phyloP scores from a whole-genome alignment of 1,284 basidiomycete species.

The Cronartium ribicola region DNA sequence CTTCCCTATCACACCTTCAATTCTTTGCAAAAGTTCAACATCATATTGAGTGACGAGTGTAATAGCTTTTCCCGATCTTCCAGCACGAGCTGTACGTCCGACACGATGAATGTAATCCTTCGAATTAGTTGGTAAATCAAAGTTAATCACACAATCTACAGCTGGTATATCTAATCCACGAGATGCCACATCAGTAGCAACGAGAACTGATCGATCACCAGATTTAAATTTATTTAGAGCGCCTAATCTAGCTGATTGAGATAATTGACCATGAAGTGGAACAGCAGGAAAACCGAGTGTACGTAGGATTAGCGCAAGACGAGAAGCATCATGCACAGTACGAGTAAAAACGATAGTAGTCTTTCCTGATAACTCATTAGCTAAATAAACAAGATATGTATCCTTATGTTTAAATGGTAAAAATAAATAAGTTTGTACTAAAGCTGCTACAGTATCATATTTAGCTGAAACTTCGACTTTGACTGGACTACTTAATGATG shows the following conservation, averaged over 20 bases:
- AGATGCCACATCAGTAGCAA: conserved; percentile 97
- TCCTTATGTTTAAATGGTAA: conserved; percentile 92
- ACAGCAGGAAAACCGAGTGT: conserved; percentile 91
- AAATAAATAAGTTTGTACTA: conserved; percentile 93
- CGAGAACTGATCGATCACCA: conserved; percentile 82
- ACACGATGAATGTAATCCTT: conserved; percentile 99
- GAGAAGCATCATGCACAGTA: conserved; percentile 88
- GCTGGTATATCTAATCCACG: conserved; percentile 93
- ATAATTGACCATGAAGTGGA: conserved; percentile 91
- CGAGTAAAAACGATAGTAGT: conserved; percentile 95
- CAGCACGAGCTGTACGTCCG: conserved; percentile 93
- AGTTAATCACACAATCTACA: conserved; percentile 96
- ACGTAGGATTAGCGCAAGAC: conserved; percentile 82
- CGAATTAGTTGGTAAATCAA: conserved; percentile 94
- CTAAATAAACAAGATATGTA: conserved; percentile 80
- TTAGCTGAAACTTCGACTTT: conserved; percentile 89
- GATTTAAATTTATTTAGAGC: conserved; percentile 96
- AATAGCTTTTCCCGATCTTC: conserved; percentile 88
- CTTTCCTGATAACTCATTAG: conserved; percentile 82
- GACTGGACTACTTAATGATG: conserved; percentile 91
- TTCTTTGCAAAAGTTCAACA: conserved; percentile 78
- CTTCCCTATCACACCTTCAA: conserved; percentile 69
- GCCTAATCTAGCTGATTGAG: conserved; percentile 86
- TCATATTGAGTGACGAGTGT: conserved; percentile 98
- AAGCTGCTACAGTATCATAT: conserved; percentile 94